These are phyloP conservation scores for Scleroderma citrinum DNA, from an alignment of 768 basidiomycete species.

Conservation along the genomic window DNA sequence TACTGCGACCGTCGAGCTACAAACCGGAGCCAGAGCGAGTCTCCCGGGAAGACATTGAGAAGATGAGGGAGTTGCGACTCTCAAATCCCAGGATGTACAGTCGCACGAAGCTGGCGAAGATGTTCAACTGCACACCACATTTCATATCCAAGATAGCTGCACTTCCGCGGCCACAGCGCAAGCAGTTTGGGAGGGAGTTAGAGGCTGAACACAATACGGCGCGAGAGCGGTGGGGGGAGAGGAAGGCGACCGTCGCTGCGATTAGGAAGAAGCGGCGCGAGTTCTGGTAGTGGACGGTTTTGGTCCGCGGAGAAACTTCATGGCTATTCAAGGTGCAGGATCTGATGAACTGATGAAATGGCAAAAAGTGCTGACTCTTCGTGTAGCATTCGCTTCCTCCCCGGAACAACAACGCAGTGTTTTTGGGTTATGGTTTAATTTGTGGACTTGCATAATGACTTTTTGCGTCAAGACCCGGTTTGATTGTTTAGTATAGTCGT, in stretches of 20 bases:
- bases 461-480: neutral
- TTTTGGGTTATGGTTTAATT: no score
- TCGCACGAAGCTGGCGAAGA: conserved; percentile 60
- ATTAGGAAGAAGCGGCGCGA: conserved; percentile 61
- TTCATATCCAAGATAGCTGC: conserved; percentile 66
- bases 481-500: neutral
- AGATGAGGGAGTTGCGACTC: conserved; percentile 53
- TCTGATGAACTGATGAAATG: neutral
- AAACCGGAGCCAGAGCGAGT: conserved; percentile 33
- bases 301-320: neutral
- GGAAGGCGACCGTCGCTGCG: conserved; percentile 54
- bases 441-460: neutral
- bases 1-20: conserved; percentile 38
- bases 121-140: conserved; percentile 65
- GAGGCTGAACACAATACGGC: conserved; percentile 42
- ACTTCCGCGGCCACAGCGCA: conserved; percentile 46
- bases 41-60: conserved; percentile 46
- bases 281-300: conserved; percentile 53
- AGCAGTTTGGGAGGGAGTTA: conserved; percentile 35
- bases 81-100: conserved; percentile 56
- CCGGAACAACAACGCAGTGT: no score
- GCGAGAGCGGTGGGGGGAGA: conserved; percentile 66
- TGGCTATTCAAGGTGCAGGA: neutral
- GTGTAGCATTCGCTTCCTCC: neutral
- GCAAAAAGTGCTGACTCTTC: neutral